Evolutionary conservation across 2,329 filamentous ascomycete species (phyloP).

Genomic region (Boeremia exigua): DNA sequence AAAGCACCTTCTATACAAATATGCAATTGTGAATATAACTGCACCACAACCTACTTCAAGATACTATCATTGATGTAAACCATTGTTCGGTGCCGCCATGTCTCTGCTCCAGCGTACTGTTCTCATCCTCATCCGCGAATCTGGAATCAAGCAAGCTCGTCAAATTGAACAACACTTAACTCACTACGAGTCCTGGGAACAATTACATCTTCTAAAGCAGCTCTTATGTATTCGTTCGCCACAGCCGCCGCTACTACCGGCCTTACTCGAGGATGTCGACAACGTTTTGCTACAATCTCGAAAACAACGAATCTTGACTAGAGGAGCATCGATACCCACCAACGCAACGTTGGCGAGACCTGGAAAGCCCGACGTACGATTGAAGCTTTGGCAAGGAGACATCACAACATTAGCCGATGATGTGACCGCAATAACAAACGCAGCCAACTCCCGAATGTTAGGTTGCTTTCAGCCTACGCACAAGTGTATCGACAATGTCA

Average conservation of each 20-base stretch:
- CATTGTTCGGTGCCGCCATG: background rate
- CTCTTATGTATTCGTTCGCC: slow-evolving; percentile 38
- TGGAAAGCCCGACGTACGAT: background rate
- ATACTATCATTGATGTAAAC: background rate
- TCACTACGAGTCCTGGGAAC: slow-evolving; percentile 20
- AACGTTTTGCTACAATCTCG: slow-evolving; percentile 19
- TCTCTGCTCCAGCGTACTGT: slow-evolving; percentile 16
- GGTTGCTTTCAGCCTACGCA: slow-evolving; percentile 47
- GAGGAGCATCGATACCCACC: slow-evolving; percentile 13
- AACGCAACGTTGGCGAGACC: slow-evolving; percentile 1
- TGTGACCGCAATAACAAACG: slow-evolving; percentile 46
- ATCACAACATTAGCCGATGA: slow-evolving; percentile 40
- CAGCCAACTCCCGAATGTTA: slow-evolving; percentile 44
- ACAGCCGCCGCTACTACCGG: slow-evolving; percentile 19
- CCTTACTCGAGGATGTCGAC: slow-evolving; percentile 25
- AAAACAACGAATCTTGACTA: slow-evolving; percentile 21
- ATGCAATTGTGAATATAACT: background rate
- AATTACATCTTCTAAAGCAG: slow-evolving; percentile 26
- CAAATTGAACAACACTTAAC: slow-evolving; percentile 20
- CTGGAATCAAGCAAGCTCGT: slow-evolving; percentile 13
- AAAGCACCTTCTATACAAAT: background rate
- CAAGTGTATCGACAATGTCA: slow-evolving; percentile 48
- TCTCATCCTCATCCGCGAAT: slow-evolving; percentile 20
- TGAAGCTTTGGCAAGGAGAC: slow-evolving; percentile 44
- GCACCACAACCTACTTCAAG: too few species aligned